These are phyloP conservation scores for Boletus insuetus DNA, from an alignment of 768 basidiomycete genomes.

Conservation along the genomic window DNA sequence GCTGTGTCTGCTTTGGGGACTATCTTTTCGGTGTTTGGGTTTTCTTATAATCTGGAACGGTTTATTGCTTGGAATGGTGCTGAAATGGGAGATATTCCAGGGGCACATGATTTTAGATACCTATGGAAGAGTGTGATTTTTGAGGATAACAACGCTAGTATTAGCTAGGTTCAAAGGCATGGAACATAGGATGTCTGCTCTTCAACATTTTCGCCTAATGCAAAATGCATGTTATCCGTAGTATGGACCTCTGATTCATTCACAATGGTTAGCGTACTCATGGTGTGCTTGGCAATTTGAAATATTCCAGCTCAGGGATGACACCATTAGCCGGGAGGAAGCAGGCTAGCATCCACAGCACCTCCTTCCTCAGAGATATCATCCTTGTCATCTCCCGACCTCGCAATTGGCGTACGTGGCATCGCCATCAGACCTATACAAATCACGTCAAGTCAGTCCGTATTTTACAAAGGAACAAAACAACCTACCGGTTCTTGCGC, in stretches of 20 bases:
- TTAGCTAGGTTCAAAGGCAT: too few relatives aligned
- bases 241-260: too few relatives aligned
- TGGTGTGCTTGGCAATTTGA: too few relatives aligned
- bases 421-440: conserved; percentile 90
- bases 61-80: not conserved
- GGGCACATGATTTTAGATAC: not conserved
- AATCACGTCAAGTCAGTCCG: not conserved
- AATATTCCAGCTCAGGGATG: too few relatives aligned
- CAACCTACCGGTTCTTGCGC: conserved; percentile 83
- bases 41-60: not conserved
- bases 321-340: conserved; percentile 80
- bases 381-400: conserved; percentile 56
- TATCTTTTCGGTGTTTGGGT: not conserved
- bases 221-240: too few relatives aligned
- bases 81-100: not conserved
- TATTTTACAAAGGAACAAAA: not conserved
- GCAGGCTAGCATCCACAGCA: conserved; percentile 82
- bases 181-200: too few relatives aligned
- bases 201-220: too few relatives aligned
- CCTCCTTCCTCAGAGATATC: conserved; percentile 48
- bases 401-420: conserved; percentile 89
- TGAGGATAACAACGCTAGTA: too few relatives aligned
- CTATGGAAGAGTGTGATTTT: not conserved
- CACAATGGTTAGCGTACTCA: not conserved
- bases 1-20: not conserved